Conservation (phyloP, 352 stramenopile genomes). For the Thalassiosira delicatula region DNA sequence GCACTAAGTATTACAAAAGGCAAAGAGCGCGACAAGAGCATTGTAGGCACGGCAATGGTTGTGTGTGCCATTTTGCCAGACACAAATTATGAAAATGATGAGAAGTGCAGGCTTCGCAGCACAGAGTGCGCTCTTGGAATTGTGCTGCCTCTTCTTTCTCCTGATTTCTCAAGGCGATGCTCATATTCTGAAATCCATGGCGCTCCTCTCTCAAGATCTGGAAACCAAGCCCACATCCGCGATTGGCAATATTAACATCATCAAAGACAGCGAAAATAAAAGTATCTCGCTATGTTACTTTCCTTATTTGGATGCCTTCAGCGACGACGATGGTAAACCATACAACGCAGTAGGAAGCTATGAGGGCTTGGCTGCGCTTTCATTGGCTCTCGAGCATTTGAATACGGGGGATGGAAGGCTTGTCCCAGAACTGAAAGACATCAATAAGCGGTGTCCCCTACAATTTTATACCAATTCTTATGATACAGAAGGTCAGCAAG, state of each 20-base stretch:
- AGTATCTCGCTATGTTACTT: conserved; percentile 20
- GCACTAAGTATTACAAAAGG: too few relatives aligned
- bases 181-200: too few relatives aligned
- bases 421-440: conserved; percentile 47
- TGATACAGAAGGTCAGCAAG: conserved; percentile 40
- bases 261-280: conserved; percentile 8
- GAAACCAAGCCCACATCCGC: too few relatives aligned
- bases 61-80: too few relatives aligned
- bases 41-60: too few relatives aligned
- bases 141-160: too few relatives aligned
- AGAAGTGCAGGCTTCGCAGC: too few relatives aligned
- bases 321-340: not conserved
- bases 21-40: too few relatives aligned
- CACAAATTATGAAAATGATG: too few relatives aligned
- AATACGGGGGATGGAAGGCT: conserved; percentile 69
- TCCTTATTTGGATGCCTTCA: conserved; percentile 6
- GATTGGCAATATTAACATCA: conserved; percentile 31
- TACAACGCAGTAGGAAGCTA: not conserved
- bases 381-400: conserved; percentile 66
- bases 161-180: too few relatives aligned
- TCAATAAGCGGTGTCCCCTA: conserved; percentile 60
- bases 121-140: too few relatives aligned
- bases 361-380: conserved; percentile 29
- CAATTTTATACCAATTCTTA: conserved; percentile 53
- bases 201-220: too few relatives aligned